Evolutionary conservation across 805 yeast genomes (phyloP).

Genomic region (Zygoascus biomembranicola): DNA sequence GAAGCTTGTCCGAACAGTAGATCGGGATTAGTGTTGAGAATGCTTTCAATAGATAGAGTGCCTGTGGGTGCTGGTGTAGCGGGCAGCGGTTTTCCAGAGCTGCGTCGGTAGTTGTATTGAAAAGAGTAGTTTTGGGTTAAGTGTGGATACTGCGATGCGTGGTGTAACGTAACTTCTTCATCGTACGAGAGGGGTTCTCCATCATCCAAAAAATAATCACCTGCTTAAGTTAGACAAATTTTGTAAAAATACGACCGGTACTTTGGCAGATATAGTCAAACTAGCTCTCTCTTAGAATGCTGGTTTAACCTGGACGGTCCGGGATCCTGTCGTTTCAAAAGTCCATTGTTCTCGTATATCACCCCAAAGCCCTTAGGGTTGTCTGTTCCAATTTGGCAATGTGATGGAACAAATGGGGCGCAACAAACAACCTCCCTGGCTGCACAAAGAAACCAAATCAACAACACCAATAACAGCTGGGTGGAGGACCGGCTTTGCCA

Average conservation of each 20-base stretch:
- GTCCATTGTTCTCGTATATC: no score
- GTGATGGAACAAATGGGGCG: background rate
- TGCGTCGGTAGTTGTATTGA: background rate
- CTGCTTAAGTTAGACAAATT: background rate
- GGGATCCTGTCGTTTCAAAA: no score
- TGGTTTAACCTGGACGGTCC: no score
- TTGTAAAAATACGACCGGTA: background rate
- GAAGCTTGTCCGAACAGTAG: background rate
- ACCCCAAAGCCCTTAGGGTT: background rate
- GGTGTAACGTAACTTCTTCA: conserved; percentile 17
- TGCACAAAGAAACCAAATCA: no score
- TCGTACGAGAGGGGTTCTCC: conserved; percentile 18
- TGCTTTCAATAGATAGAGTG: conserved; percentile 14
- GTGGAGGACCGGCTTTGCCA: no score
- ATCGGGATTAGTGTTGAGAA: conserved; percentile 3
- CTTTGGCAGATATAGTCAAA: background rate
- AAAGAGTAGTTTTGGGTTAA: conserved; percentile 9
- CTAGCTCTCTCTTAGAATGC: no score
- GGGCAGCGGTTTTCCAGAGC: background rate
- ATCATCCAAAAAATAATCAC: background rate
- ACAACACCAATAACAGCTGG: no score
- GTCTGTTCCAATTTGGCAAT: background rate
- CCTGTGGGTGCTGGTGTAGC: conserved; percentile 13
- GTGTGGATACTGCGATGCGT: conserved; percentile 13
- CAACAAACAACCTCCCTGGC: no score